A percentile compares a stretch with the other conserved stretches of the same genome.
Evolutionary conservation across 1,139 yeast genomes (phyloP).

Genomic region (Hansenula anomala): DNA sequence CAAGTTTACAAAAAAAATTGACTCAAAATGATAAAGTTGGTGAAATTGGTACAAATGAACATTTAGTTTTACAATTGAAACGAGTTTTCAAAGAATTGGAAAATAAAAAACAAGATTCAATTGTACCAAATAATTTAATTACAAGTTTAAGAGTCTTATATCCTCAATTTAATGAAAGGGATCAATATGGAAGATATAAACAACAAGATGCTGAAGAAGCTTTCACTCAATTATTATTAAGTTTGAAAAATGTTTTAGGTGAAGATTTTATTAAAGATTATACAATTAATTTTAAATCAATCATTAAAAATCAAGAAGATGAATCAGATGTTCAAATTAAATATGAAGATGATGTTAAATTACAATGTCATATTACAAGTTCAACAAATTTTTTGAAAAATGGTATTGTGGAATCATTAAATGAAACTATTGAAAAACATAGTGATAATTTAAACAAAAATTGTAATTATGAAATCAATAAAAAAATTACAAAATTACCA

Average conservation of each 20-base stretch:
- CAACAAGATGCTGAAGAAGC: slow-evolving; percentile 99
- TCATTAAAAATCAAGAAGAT: slow-evolving; percentile 51
- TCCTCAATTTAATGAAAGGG: slow-evolving; percentile 87
- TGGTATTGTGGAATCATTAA: slow-evolving; percentile 73
- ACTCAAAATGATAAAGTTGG: slow-evolving; percentile 18
- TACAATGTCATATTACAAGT: slow-evolving; percentile 84
- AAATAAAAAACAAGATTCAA: slow-evolving; percentile 38
- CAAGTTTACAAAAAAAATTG: slow-evolving; percentile 9
- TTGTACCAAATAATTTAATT: slow-evolving; percentile 63
- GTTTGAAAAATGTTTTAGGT: slow-evolving; percentile 43
- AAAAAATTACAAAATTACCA: slow-evolving; percentile 76
- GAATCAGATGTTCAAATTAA: slow-evolving; percentile 50
- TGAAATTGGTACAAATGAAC: slow-evolving; percentile 29
- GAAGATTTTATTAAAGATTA: slow-evolving; percentile 52
- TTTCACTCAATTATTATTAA: slow-evolving; percentile 68
- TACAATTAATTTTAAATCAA: slow-evolving; percentile 58
- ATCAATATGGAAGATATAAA: slow-evolving; percentile 64
- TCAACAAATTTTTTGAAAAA: slow-evolving; percentile 85
- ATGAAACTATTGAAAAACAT: slow-evolving; percentile 73
- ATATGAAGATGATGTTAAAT: slow-evolving; percentile 61
- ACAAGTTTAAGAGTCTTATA: slow-evolving; percentile 56
- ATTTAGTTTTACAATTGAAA: slow-evolving; percentile 32
- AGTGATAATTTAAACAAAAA: slow-evolving; percentile 66
- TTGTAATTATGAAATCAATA: slow-evolving; percentile 64
- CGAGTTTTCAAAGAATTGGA: slow-evolving; percentile 32